Evolutionary conservation across 2,329 filamentous ascomycete genomes (phyloP).

Genomic region (Atkinsonella texensis): DNA sequence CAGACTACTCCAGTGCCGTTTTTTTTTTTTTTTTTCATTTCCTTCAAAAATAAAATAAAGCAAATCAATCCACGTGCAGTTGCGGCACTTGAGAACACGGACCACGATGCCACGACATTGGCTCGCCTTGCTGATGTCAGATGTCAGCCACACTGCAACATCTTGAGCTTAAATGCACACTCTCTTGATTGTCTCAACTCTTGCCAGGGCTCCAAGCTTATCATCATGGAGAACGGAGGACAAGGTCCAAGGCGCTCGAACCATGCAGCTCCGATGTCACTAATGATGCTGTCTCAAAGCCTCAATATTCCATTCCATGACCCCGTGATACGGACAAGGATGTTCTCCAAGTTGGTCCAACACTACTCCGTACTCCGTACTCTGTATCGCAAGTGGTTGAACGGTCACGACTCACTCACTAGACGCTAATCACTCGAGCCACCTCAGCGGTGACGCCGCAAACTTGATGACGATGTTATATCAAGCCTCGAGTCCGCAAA

Average conservation of each 20-base stretch:
- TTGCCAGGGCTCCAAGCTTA: neutral
- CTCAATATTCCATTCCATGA: neutral
- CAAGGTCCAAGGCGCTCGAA: neutral
- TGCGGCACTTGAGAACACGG: neutral
- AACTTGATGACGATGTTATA: too few species aligned
- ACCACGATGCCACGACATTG: neutral
- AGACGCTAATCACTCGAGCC: conserved; percentile 1
- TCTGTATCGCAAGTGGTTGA: neutral
- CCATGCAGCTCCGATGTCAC: conserved; percentile 5
- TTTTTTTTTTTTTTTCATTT: too few species aligned
- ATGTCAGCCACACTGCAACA: neutral
- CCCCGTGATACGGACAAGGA: neutral
- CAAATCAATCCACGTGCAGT: neutral
- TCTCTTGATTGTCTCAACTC: neutral
- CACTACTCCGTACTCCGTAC: neutral
- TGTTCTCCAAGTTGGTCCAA: neutral
- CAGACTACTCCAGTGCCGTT: neutral
- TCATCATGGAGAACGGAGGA: neutral
- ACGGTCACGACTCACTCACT: neutral
- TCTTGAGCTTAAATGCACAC: neutral
- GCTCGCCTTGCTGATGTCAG: neutral
- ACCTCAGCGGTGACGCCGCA: neutral
- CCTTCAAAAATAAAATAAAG: too few species aligned
- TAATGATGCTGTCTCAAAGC: neutral
- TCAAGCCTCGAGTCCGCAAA: too few species aligned